Conservation (phyloP, 2,329 filamentous ascomycete species). For the Calonectria hawksworthii region DNA sequence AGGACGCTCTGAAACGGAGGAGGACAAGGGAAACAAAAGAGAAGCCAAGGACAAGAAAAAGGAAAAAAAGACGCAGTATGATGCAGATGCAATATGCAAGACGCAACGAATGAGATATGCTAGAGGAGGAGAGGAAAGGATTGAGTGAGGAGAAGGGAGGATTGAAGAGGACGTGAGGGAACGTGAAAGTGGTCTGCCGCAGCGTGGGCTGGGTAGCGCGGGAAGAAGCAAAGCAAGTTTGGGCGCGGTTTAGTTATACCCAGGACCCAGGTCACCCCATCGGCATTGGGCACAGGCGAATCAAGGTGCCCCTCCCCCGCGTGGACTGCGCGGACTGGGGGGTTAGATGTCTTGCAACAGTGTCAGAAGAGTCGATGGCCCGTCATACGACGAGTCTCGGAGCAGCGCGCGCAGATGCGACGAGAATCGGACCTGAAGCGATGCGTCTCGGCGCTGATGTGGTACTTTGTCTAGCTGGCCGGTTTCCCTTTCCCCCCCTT, state of each 20-base stretch:
- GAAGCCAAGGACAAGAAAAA: not conserved
- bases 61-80: conserved; percentile 5
- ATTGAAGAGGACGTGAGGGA: not conserved
- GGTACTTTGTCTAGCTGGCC: not conserved
- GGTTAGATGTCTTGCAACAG: conserved; percentile 34
- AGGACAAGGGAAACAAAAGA: not conserved
- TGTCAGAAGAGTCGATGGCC: conserved; percentile 28
- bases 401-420: conserved; percentile 31
- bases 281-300: conserved; percentile 35
- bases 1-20: conserved; percentile 1
- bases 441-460: not conserved
- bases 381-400: conserved; percentile 13
- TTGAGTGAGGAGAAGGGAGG: conserved; percentile 7
- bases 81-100: conserved; percentile 17
- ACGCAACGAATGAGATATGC: conserved; percentile 10
- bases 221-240: conserved; percentile 41
- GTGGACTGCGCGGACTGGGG: conserved; percentile 39
- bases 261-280: conserved; percentile 40
- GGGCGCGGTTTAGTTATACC: conserved; percentile 39
- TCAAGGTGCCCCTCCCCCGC: conserved; percentile 44
- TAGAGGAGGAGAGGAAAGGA: conserved; percentile 24
- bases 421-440: conserved; percentile 38
- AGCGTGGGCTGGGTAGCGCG: conserved; percentile 38
- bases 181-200: conserved; percentile 19
- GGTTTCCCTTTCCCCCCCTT: not conserved